Evolutionary conservation across 2,329 filamentous ascomycete species (phyloP).

Genomic region (Beauveria caledonica): DNA sequence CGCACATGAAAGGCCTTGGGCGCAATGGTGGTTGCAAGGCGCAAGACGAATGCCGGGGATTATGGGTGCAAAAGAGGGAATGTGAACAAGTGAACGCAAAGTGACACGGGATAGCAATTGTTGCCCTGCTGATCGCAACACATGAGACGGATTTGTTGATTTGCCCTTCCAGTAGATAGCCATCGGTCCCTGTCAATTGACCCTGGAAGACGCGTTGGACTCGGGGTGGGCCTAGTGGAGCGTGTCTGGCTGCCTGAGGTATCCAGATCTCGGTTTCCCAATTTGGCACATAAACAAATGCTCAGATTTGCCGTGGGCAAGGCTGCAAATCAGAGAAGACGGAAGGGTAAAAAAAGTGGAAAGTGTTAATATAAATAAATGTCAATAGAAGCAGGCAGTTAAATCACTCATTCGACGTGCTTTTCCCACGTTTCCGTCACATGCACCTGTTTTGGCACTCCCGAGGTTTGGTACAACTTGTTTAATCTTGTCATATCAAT

Average conservation of each 20-base stretch:
- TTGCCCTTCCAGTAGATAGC: slow-evolving; percentile 2
- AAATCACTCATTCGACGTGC: not conserved
- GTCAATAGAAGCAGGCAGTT: not conserved
- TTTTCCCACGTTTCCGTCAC: not conserved
- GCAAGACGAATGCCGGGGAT: not conserved
- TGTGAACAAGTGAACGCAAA: not conserved
- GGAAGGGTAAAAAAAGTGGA: not conserved
- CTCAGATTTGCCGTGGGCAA: not conserved
- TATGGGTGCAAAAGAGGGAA: not conserved
- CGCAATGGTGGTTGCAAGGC: not conserved
- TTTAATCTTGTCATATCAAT: no score
- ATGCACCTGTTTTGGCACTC: not conserved
- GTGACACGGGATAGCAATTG: slow-evolving; percentile 2
- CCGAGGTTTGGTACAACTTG: not conserved
- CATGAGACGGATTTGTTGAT: slow-evolving; percentile 3
- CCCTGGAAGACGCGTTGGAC: slow-evolving; percentile 10
- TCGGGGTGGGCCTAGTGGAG: not conserved
- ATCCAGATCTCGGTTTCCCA: not conserved
- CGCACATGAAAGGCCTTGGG: not conserved
- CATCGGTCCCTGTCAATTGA: not conserved
- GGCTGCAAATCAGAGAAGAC: not conserved
- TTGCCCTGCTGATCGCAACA: not conserved
- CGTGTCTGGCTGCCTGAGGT: slow-evolving; percentile 12
- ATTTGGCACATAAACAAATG: not conserved
- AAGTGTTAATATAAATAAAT: not conserved